A percentile compares a stretch with the other conserved stretches of the same genome.
These are phyloP conservation scores for Sphenostylis stenocarpa DNA, from an alignment of 306 rosid species.

Conservation along the genomic window DNA sequence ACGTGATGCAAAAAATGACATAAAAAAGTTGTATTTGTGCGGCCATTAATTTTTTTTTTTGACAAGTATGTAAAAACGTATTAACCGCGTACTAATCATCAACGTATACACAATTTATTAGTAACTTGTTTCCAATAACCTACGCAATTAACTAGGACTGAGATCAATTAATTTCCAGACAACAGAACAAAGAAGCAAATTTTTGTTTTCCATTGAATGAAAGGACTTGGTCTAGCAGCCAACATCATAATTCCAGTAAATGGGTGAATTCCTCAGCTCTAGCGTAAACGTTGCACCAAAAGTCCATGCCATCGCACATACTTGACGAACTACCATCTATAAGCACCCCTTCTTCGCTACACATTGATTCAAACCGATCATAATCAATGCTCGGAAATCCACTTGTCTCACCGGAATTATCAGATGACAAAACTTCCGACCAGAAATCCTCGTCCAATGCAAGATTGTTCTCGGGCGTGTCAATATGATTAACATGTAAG, in stretches of 20 bases:
- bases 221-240: neutral
- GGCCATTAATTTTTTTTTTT: too few species aligned
- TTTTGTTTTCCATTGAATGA: neutral
- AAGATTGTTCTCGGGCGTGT: conserved; percentile 31
- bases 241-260: conserved; percentile 35
- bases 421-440: conserved; percentile 61
- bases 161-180: neutral
- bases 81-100: too few species aligned
- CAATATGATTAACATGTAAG: neutral
- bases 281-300: conserved; percentile 59
- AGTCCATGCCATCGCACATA: conserved; percentile 45
- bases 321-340: conserved; percentile 10
- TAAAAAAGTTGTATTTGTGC: too few species aligned
- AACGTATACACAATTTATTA: neutral
- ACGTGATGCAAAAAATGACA: too few species aligned
- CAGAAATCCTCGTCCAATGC: conserved; percentile 68
- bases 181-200: neutral
- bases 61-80: too few species aligned
- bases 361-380: conserved; percentile 22
- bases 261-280: conserved; percentile 54
- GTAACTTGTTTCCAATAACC: neutral
- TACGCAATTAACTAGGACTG: neutral
- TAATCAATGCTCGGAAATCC: conserved; percentile 13
- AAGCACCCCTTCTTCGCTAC: conserved; percentile 25
- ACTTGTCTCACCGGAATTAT: conserved; percentile 19